These are phyloP conservation scores for Sporisorium exsertum DNA, from an alignment of 1,284 basidiomycete species.

Conservation along the genomic window DNA sequence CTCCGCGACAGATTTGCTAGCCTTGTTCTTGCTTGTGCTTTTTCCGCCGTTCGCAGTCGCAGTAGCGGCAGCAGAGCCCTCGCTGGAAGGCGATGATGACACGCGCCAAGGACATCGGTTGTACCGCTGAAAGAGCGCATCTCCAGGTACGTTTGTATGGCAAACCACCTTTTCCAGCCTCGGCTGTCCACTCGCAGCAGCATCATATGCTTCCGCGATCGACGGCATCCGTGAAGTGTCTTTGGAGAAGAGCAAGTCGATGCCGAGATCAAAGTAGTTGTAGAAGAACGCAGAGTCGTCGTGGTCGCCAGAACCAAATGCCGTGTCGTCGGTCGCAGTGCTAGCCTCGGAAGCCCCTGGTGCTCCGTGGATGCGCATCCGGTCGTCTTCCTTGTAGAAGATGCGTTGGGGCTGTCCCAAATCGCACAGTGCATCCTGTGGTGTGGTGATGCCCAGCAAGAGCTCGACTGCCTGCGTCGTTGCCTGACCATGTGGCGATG, in stretches of 20 bases:
- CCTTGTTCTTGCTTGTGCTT: slow-evolving; percentile 13
- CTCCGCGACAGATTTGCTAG: not conserved
- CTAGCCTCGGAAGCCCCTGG: slow-evolving; percentile 16
- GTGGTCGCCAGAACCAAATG: slow-evolving; percentile 8
- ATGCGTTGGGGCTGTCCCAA: slow-evolving; percentile 46
- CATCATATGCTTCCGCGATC: slow-evolving; percentile 24
- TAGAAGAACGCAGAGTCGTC: slow-evolving; percentile 51
- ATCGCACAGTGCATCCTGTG: slow-evolving; percentile 48
- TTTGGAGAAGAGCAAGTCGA: slow-evolving; percentile 48
- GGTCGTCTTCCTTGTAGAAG: slow-evolving; percentile 53
- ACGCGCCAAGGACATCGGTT: slow-evolving; percentile 50
- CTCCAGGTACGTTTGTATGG: slow-evolving; percentile 50
- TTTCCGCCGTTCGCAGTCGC: not conserved
- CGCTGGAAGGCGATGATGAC: not conserved
- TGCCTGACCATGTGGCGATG: slow-evolving; percentile 1
- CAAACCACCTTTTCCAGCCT: slow-evolving; percentile 52
- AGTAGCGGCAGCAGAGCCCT: not conserved
- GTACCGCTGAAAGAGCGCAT: slow-evolving; percentile 51
- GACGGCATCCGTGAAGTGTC: slow-evolving; percentile 25
- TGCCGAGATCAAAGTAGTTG: slow-evolving; percentile 57
- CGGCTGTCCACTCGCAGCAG: slow-evolving; percentile 25
- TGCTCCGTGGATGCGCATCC: slow-evolving; percentile 47
- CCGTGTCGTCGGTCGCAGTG: slow-evolving; percentile 21
- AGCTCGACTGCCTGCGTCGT: slow-evolving; percentile 25
- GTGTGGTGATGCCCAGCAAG: slow-evolving; percentile 38